A percentile compares a stretch with the other conserved stretches of the same genome.
Conservation (phyloP, 345 rosid genomes). For the Arabis hirsuta region DNA sequence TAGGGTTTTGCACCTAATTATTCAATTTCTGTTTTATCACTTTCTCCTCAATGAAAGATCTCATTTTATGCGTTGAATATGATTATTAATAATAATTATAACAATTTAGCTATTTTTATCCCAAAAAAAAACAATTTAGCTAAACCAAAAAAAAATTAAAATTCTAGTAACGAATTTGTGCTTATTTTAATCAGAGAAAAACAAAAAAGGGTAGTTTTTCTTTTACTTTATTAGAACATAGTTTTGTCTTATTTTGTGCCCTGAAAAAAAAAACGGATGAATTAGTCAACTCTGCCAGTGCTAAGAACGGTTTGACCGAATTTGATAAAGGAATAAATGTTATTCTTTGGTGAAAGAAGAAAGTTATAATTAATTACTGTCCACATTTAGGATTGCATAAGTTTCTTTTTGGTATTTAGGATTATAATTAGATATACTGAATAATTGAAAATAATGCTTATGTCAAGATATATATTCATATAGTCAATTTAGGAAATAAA, state of each 20-base stretch:
- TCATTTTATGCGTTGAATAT: too few species aligned
- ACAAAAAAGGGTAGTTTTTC: not conserved
- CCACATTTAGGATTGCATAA: constrained; percentile 2
- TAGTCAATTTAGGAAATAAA: constrained; percentile 21
- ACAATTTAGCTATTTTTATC: too few species aligned
- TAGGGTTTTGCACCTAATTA: constrained; percentile 11
- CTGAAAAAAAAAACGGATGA: not conserved
- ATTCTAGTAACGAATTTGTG: not conserved
- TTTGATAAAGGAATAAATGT: not conserved
- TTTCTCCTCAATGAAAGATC: not conserved
- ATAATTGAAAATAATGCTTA: too few species aligned
- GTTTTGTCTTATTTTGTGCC: constrained; percentile 31
- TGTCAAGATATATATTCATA: not conserved
- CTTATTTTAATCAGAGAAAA: not conserved
- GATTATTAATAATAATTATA: too few species aligned
- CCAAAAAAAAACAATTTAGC: too few species aligned
- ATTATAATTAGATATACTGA: too few species aligned
- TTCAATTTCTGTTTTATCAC: constrained; percentile 32
- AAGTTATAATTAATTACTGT: not conserved
- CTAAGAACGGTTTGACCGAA: too few species aligned
- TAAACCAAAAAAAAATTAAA: too few species aligned
- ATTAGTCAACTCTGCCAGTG: constrained; percentile 33
- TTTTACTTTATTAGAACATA: not conserved
- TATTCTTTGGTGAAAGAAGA: not conserved
- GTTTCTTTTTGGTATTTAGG: not conserved